Percentiles rank a stretch among this genome's conserved stretches.
phyloP scores from a whole-genome alignment of 176 grass and related monocot species.

The Oryza glaberrima region DNA sequence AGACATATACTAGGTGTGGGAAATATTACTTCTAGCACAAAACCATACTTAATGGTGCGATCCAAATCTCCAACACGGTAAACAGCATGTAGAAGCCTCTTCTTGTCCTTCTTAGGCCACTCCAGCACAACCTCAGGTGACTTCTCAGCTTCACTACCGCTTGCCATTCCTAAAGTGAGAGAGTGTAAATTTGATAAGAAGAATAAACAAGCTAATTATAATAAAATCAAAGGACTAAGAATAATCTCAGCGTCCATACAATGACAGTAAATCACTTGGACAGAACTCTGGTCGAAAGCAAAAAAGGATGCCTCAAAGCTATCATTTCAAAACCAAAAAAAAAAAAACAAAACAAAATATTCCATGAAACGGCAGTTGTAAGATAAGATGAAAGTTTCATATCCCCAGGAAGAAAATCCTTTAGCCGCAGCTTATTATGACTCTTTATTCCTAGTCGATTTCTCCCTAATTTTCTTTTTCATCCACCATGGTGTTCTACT shows the following conservation, averaged over 20 bases:
- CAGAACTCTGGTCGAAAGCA: not conserved
- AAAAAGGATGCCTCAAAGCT: not conserved
- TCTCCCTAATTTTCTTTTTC: too few relatives aligned
- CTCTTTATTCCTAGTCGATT: too few relatives aligned
- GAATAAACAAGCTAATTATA: not conserved
- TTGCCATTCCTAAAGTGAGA: constrained; percentile 53
- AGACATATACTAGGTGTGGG: not conserved
- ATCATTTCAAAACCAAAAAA: not conserved
- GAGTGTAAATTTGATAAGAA: not conserved
- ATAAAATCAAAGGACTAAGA: not conserved
- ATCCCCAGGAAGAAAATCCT: not conserved
- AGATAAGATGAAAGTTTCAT: not conserved
- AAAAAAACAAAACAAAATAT: not conserved
- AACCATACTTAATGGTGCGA: constrained; percentile 71
- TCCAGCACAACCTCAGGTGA: constrained; percentile 66
- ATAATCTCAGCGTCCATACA: not conserved
- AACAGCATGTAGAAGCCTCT: constrained; percentile 82
- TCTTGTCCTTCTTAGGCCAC: constrained; percentile 88
- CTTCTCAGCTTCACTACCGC: constrained; percentile 46
- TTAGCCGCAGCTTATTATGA: too few relatives aligned
- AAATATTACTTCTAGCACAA: not conserved
- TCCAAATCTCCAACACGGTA: constrained; percentile 97
- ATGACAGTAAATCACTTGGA: not conserved
- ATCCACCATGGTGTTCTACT: too few relatives aligned
- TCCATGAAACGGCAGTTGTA: not conserved